These are phyloP conservation scores for Sextonia rubra DNA, from an alignment of 164 flowering plant species.

Conservation along the genomic window DNA sequence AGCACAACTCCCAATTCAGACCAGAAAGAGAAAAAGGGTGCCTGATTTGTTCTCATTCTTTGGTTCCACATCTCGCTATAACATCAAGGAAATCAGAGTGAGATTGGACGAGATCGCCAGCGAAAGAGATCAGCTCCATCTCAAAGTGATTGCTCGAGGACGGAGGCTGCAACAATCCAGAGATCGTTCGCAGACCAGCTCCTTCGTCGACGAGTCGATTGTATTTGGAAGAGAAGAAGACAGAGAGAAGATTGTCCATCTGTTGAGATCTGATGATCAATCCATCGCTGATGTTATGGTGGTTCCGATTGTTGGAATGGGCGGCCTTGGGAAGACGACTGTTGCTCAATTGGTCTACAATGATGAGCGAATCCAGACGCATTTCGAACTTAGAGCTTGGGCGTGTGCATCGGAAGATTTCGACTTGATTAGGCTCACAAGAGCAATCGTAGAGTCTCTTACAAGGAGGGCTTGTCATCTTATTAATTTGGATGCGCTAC, in stretches of 20 bases:
- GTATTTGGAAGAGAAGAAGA: constrained; percentile 10
- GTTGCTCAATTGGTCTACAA: constrained; percentile 6
- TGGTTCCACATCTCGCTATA: background rate
- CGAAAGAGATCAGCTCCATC: constrained; percentile 1
- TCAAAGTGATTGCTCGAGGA: background rate
- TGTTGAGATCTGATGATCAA: background rate
- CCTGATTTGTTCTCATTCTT: background rate
- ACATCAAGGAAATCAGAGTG: background rate
- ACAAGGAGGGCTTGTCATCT: background rate
- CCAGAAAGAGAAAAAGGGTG: background rate
- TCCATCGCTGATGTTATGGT: background rate
- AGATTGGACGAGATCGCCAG: background rate
- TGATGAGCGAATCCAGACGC: background rate
- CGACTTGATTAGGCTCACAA: background rate
- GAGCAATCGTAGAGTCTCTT: background rate
- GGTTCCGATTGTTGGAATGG: constrained; percentile 5
- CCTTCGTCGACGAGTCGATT: background rate
- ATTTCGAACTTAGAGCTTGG: constrained; percentile 3
- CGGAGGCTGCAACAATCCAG: too few species aligned
- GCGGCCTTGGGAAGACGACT: constrained; percentile 8
- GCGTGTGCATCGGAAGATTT: constrained; percentile 6
- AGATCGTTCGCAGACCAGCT: background rate
- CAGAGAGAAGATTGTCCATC: constrained; percentile 2
- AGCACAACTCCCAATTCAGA: too few species aligned
- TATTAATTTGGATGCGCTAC: constrained; percentile 1